Evolutionary conservation across 2,329 filamentous ascomycete genomes (phyloP).

Genomic region (Apiospora phragmitis): DNA sequence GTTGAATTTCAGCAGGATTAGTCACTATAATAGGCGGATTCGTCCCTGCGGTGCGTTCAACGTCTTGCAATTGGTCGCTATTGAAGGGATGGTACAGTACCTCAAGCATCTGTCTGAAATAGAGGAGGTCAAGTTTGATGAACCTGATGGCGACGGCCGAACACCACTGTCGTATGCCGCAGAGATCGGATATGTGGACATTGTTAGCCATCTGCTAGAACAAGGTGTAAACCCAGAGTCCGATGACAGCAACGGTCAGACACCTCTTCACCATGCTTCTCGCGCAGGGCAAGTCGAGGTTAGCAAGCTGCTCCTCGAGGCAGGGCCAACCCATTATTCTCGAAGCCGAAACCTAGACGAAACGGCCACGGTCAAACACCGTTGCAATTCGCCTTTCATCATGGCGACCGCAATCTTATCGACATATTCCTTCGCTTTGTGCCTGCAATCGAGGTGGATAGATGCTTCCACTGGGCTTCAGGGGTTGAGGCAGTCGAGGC

Average conservation of each 20-base stretch:
- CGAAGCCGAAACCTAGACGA: not conserved
- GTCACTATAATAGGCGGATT: not conserved
- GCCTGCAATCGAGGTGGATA: not conserved
- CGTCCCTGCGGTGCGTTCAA: not conserved
- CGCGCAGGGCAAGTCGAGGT: not conserved
- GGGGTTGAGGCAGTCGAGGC: not conserved
- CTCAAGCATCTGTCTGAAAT: not conserved
- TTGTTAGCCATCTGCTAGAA: not conserved
- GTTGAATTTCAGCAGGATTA: not conserved
- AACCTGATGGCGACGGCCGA: not conserved
- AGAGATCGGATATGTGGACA: not conserved
- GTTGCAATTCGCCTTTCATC: not conserved
- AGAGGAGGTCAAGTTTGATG: not conserved
- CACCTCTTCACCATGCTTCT: conserved; percentile 10
- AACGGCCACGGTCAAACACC: not conserved
- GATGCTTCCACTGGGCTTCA: not conserved
- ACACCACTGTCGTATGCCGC: not conserved
- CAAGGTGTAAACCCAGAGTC: not conserved
- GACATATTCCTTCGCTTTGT: not conserved
- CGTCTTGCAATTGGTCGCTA: not conserved
- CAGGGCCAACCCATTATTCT: not conserved
- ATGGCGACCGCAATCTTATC: not conserved
- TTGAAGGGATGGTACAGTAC: not conserved
- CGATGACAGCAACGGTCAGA: not conserved
- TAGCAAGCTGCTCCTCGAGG: conserved; percentile 1